Evolutionary conservation across 1,139 yeast genomes (phyloP), one percentile per base, ranked within the genome.

Genomic region (Scheffersomyces segobiensis): DNA sequence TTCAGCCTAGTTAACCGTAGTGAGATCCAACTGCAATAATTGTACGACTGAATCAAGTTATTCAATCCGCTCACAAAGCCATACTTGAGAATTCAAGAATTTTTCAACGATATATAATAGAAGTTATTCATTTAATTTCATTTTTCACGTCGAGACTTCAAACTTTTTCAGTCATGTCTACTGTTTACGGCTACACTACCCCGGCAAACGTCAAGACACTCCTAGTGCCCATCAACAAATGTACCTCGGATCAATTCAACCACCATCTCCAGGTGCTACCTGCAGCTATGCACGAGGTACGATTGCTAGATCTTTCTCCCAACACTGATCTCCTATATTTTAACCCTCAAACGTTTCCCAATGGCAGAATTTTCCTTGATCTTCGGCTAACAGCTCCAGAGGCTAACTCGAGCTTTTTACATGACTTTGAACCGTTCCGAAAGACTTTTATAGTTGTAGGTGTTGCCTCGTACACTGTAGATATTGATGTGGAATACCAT

Each of bases 361-460:
- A 83, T 55, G 98, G 98, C 0, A 76, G 88, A 55, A 73, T 91
- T 0, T 70, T 86, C 18, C 89, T 83, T 65, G 88, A 88, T 58
- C 86, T 87, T 62, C 74, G 71, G 22, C 73, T 84, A 0, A 66
- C 81, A 1, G 71, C 77, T 46, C 82, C 83, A 14, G 91, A 88
- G 59, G 77, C 80, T 24, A 91, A 87, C 55, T 77, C 78, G 21
- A 74, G 87, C 10, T 88, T 90, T 60, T 76, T 93, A 57, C 91
- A 90, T 65, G 98, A 93, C 71, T 87, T 93, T 63, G 98, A 95
- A 71, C 97, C 97, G 1, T 91, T 83, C 71, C 76, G 98, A 56
- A 92, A 92, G 70, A 83, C 87, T 0, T 87, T 89, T 62, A 79
- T 88, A 5, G 82, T 90, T 0, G 67, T 93, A 47, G 97, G 96